Evolutionary conservation across 169 alveolate genomes (phyloP).

Genomic region (Cyclospora cayetanensis): DNA sequence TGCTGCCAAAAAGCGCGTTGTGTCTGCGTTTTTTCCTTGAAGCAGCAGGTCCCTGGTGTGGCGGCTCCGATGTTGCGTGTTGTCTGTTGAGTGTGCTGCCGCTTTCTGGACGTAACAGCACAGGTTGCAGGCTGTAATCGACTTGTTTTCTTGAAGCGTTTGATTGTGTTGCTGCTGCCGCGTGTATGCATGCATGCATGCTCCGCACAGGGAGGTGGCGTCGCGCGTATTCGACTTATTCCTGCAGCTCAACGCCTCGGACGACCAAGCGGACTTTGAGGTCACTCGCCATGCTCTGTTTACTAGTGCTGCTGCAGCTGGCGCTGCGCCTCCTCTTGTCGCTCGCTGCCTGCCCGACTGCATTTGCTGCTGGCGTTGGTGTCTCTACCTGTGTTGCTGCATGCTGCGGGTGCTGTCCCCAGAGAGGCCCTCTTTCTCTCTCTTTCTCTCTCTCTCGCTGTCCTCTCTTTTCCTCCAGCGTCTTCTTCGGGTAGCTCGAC

Average conservation of each 20-base stretch:
- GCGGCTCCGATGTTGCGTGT: background rate
- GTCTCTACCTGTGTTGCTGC: background rate
- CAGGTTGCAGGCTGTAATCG: no score
- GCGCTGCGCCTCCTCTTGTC: background rate
- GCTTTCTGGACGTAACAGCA: no score
- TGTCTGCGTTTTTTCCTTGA: background rate
- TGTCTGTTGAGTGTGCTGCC: background rate
- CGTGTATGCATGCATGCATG: no score
- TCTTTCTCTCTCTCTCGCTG: background rate
- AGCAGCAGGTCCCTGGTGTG: background rate
- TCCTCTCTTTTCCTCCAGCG: background rate
- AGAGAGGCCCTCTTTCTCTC: background rate
- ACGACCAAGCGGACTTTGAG: constrained; percentile 90
- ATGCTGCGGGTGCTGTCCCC: background rate
- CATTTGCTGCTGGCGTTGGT: no score
- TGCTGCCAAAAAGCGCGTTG: background rate
- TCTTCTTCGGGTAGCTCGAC: background rate
- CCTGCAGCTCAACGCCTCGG: constrained; percentile 90
- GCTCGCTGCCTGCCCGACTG: no score
- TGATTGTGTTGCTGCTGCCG: background rate
- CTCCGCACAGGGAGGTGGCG: constrained; percentile 48
- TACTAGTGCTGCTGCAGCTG: background rate
- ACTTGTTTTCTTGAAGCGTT: background rate
- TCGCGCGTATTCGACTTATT: constrained; percentile 89
- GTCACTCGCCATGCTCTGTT: background rate